phyloP scores from a whole-genome alignment of 352 stramenopile species.

The Phytophthora cajani region DNA sequence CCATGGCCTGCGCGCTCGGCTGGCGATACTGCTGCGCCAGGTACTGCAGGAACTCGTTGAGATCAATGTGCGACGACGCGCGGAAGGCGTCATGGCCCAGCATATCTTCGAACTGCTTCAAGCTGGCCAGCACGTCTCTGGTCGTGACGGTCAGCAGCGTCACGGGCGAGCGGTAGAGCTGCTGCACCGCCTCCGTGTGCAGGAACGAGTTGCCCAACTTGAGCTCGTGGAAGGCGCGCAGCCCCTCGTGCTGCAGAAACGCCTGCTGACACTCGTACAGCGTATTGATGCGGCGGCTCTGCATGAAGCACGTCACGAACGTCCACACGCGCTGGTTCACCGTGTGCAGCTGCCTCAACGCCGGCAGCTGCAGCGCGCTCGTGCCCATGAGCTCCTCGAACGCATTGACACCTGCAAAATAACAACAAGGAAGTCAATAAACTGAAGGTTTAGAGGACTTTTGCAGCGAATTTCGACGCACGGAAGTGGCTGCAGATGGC shows the following conservation, averaged over 20 bases:
- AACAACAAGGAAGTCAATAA: neutral
- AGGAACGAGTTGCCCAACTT: conserved; percentile 85
- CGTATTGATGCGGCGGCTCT: conserved; percentile 76
- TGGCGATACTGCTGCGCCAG: conserved; percentile 73
- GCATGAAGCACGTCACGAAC: conserved; percentile 81
- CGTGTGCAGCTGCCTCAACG: conserved; percentile 62
- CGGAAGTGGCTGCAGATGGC: conserved; percentile 74
- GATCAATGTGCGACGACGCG: conserved; percentile 61
- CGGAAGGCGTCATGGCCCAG: conserved; percentile 74
- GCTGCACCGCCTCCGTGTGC: conserved; percentile 80
- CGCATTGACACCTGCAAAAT: conserved; percentile 42
- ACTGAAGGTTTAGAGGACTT: neutral
- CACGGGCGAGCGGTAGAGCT: conserved; percentile 57
- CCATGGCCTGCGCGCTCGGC: conserved; percentile 67
- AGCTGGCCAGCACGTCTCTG: conserved; percentile 64
- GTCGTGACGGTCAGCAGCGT: conserved; percentile 67
- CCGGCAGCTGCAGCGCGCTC: conserved; percentile 50
- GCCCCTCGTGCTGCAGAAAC: conserved; percentile 73
- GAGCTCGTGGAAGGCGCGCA: conserved; percentile 68
- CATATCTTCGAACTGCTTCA: conserved; percentile 75
- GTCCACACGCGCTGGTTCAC: conserved; percentile 82
- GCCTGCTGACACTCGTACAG: conserved; percentile 75
- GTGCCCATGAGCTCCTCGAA: conserved; percentile 66
- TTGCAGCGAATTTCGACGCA: conserved; percentile 25
- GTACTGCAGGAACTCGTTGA: conserved; percentile 76